These are phyloP conservation scores for Graphilbum fragrans DNA, from an alignment of 2,329 filamentous ascomycete species.

Conservation along the genomic window DNA sequence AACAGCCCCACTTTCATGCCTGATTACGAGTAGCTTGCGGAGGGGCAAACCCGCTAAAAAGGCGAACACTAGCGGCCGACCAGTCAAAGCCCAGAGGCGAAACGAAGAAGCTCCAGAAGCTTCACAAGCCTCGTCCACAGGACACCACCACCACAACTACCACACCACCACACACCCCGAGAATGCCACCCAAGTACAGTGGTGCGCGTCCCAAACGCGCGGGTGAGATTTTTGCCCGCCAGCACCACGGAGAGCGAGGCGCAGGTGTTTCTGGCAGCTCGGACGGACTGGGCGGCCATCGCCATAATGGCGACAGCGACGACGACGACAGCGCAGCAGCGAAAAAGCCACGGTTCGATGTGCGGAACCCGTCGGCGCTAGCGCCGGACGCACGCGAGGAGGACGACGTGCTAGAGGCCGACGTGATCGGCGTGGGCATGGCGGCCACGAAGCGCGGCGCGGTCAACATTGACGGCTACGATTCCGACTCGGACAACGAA, in stretches of 20 bases:
- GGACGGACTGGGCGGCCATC: too few relatives aligned
- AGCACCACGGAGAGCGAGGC: conserved; percentile 49
- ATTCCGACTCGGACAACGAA: conserved; percentile 86
- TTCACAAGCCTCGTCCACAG: too few relatives aligned
- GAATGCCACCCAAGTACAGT: conserved; percentile 45
- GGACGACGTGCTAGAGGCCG: conserved; percentile 67
- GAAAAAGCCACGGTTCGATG: conserved; percentile 85
- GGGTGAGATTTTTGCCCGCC: conserved; percentile 68
- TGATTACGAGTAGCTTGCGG: too few relatives aligned
- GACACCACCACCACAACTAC: too few relatives aligned
- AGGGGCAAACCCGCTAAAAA: too few relatives aligned
- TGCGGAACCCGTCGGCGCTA: conserved; percentile 86
- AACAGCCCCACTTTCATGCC: too few relatives aligned
- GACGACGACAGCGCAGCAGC: conserved; percentile 27
- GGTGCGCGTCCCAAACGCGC: conserved; percentile 72
- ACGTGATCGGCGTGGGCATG: conserved; percentile 74
- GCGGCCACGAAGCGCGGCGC: conserved; percentile 78
- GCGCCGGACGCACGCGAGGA: conserved; percentile 70
- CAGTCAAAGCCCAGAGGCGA: too few relatives aligned
- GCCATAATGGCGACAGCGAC: conserved; percentile 25
- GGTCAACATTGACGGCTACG: conserved; percentile 93
- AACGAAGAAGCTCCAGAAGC: too few relatives aligned
- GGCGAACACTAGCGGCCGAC: too few relatives aligned
- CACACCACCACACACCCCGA: too few relatives aligned
- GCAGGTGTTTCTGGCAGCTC: too few relatives aligned